phyloP scores from a whole-genome alignment of 768 basidiomycete genomes.

The Xerocomellus amylosporus region DNA sequence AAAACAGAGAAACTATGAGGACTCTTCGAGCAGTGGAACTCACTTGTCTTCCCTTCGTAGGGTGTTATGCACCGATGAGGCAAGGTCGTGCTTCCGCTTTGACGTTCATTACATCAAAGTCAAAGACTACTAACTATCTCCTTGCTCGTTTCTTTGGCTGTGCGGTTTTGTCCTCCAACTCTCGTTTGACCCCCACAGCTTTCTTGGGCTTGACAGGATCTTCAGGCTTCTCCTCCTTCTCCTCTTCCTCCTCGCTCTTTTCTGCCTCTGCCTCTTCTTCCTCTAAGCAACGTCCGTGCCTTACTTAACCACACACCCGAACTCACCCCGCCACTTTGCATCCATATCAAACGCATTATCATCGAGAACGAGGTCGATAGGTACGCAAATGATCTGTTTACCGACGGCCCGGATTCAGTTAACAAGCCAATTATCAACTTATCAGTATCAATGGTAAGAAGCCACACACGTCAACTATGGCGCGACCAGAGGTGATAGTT shows the following conservation, averaged over 20 bases:
- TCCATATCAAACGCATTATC: background rate
- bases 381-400: background rate
- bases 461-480: background rate
- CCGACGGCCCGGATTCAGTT: background rate
- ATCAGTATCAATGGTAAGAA: background rate
- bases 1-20: background rate
- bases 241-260: background rate
- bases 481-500: background rate
- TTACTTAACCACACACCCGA: too few species aligned
- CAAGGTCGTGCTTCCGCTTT: slow-evolving; percentile 30
- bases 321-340: background rate
- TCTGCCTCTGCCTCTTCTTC: background rate
- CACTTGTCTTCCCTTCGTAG: slow-evolving; percentile 30
- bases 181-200: slow-evolving; percentile 9
- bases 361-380: background rate
- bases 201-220: background rate
- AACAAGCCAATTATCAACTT: background rate
- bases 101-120: too few species aligned
- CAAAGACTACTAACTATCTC: background rate
- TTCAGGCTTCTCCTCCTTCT: background rate
- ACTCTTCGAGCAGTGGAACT: background rate
- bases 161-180: slow-evolving; percentile 5
- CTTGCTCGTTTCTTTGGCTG: slow-evolving; percentile 19
- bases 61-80: background rate
- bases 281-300: background rate